Evolutionary conservation across 2,329 filamentous ascomycete genomes (phyloP), one percentile per base, ranked within the genome.

Genomic region (Aspergillus niger): DNA sequence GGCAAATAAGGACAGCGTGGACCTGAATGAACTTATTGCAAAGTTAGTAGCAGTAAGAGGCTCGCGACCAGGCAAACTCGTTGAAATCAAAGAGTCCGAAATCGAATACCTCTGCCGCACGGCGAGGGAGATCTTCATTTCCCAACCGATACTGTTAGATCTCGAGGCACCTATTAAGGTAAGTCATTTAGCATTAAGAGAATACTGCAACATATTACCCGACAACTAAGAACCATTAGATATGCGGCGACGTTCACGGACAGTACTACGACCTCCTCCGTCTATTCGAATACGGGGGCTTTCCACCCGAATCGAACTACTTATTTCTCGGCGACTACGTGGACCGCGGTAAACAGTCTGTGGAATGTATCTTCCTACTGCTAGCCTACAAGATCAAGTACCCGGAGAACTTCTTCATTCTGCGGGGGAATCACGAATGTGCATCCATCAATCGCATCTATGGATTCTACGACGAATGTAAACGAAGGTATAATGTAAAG

Each of bases 311-410:
- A 82, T 93, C 95, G 74, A 99, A 99, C 85, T 99, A 98, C 81
- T 91, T 99, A 71, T 99, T 99, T 85, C 90, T 99, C 54, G 95
- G 95, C 69, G 95, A 99, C 77, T 99, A 99, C 74, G 95, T 99
- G 72, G 95, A 99, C 79, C 89, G 95, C 83, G 95, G 95, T 82
- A 98, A 98, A 85, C 95, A 99, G 81, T 97, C 94, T 36, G 89
- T 99, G 57, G 95, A 99, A 84, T 98, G 95, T 68, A 98, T 99
- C 80, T 97, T 92, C 82, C 85, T 99, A 65, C 86, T 99, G 58
- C 86, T 99, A 54, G 92, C 92, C 65, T 99, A 98, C 87, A 99
- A 99, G 87, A 96, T 99, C 86, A 98, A 98, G 83, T 98, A 97
- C 78, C 95, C 95, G 52, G 95, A 99, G 82, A 99, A 99, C 84